Evolutionary conservation across 2,329 filamentous ascomycete species (phyloP).

Genomic region (Aschersonia sp.): DNA sequence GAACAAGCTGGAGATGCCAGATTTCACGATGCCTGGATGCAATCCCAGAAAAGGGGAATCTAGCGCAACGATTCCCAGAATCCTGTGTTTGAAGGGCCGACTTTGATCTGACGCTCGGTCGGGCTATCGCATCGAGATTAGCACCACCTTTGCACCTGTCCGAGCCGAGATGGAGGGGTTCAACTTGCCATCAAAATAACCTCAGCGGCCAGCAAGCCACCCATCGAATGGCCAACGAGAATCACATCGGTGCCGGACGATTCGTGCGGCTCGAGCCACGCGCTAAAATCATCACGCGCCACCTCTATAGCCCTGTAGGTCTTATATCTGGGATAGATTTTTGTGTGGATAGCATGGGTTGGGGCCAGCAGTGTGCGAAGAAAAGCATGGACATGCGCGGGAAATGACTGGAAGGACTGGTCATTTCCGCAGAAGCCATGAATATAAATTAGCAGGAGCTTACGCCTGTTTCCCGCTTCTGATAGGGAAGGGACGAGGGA

Average conservation of each 20-base stretch:
- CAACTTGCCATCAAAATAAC: conserved; percentile 47
- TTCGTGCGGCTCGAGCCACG: conserved; percentile 69
- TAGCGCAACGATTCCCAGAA: conserved; percentile 68
- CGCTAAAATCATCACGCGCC: conserved; percentile 70
- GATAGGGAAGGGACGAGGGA: conserved; percentile 20
- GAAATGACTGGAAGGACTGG: conserved; percentile 76
- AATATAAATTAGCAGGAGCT: conserved; percentile 66
- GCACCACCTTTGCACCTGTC: not conserved
- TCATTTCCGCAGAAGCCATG: conserved; percentile 87
- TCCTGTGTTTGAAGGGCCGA: conserved; percentile 50
- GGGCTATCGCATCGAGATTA: conserved; percentile 12
- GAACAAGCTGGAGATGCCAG: conserved; percentile 69
- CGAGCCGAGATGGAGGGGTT: not conserved
- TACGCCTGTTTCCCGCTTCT: conserved; percentile 24
- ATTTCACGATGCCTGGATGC: conserved; percentile 75
- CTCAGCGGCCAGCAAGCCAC: conserved; percentile 70
- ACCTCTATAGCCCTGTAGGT: conserved; percentile 58
- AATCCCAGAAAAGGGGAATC: conserved; percentile 81
- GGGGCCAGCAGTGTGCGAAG: conserved; percentile 52
- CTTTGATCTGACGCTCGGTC: conserved; percentile 16
- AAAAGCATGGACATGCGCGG: conserved; percentile 69
- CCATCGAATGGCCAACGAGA: conserved; percentile 80
- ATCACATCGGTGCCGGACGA: conserved; percentile 61
- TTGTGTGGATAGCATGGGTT: conserved; percentile 71
- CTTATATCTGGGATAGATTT: conserved; percentile 70